phyloP scores from a whole-genome alignment of 305 asterid genomes.

The Lippia alba region DNA sequence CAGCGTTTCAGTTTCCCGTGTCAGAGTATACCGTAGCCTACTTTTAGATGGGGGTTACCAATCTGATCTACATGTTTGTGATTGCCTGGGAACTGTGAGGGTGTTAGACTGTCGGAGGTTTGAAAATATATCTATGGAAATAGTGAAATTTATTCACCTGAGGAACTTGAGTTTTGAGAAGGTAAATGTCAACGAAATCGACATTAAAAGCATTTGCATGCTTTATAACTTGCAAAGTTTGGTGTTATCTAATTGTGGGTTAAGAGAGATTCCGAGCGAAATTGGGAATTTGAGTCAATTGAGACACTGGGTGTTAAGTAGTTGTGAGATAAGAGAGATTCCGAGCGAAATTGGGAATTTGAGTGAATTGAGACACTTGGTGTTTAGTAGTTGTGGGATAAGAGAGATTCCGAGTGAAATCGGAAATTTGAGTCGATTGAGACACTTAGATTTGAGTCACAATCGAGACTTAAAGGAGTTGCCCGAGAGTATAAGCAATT shows the following conservation, averaged over 20 bases:
- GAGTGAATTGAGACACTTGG: no score
- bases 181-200: neutral
- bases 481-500: slow-evolving; percentile 21
- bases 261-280: slow-evolving; percentile 15
- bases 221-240: slow-evolving; percentile 34
- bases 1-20: neutral
- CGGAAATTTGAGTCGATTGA: no score
- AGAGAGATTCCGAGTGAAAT: no score
- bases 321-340: no score
- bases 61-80: neutral
- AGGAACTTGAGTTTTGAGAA: slow-evolving; percentile 7
- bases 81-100: neutral
- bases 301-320: no score
- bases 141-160: slow-evolving; percentile 35
- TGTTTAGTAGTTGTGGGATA: no score
- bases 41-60: neutral
- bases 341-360: no score
- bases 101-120: neutral
- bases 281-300: slow-evolving; percentile 32
- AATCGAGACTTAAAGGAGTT: neutral
- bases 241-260: neutral
- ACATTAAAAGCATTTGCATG: slow-evolving; percentile 5
- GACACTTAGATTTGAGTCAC: neutral
- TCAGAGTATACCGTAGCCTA: neutral
- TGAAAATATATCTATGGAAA: neutral